Percentiles rank a stretch among this genome's conserved stretches.
These are phyloP conservation scores for Voacanga thouarsii DNA, from an alignment of 257 asterid species.

Conservation along the genomic window DNA sequence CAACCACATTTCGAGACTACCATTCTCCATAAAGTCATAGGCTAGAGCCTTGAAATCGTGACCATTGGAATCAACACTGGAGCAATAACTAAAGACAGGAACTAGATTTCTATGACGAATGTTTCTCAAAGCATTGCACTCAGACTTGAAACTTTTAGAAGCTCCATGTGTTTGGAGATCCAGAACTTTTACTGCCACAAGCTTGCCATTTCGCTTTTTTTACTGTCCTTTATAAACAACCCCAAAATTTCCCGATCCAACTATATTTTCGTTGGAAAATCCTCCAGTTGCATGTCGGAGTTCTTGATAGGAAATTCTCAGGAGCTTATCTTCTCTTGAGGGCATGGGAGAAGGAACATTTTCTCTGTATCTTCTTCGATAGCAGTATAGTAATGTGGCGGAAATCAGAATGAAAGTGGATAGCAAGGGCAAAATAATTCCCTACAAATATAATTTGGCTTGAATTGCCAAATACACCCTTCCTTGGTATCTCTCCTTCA, in stretches of 20 bases:
- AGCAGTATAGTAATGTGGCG: background rate
- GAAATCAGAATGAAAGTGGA: background rate
- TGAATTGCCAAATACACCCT: conserved; percentile 23
- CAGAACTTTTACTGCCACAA: conserved; percentile 34
- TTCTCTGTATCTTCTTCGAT: background rate
- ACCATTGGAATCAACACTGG: conserved; percentile 26
- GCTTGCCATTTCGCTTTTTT: background rate
- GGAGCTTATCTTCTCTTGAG: background rate
- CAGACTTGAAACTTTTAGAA: conserved; percentile 26
- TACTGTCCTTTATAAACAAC: conserved; percentile 21
- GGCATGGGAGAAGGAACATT: background rate
- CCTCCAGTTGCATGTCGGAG: conserved; percentile 26
- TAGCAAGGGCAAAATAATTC: conserved; percentile 3
- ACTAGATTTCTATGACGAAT: conserved; percentile 30
- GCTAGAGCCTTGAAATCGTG: conserved; percentile 33
- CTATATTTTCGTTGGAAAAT: conserved; percentile 24
- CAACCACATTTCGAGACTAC: conserved; percentile 33
- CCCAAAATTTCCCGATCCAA: conserved; percentile 32
- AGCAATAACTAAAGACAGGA: conserved; percentile 25
- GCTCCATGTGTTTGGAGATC: conserved; percentile 20
- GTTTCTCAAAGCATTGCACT: conserved; percentile 25
- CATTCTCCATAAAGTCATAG: conserved; percentile 25
- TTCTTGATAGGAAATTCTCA: conserved; percentile 28
- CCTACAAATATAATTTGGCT: conserved; percentile 15
- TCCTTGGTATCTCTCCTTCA: conserved; percentile 28